Base-by-base conservation (phyloP, 345 rosid genomes). In the Rubroshorea leprosula region DNA sequence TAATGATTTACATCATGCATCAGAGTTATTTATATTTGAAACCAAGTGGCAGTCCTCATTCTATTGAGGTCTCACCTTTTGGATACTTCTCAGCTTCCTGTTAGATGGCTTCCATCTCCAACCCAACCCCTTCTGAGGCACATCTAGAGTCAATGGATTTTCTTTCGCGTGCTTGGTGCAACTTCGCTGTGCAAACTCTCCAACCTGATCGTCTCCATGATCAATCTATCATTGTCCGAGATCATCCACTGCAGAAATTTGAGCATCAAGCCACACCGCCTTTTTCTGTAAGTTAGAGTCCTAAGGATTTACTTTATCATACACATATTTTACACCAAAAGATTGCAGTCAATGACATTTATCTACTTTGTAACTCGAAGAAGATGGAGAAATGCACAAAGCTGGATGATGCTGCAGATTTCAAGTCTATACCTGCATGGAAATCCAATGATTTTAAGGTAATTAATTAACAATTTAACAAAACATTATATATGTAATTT, bases 61-160 rank as follows among this genome's bases (percentile, higher is more conserved):
- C n/a, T n/a, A n/a, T n/a, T n/a, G n/a, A n/a, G n/a, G n/a, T n/a
- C n/a, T n/a, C n/a, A n/a, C n/a, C n/a, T n/a, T n/a, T n/a, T n/a
- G n/a, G n/a, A n/a, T n/a, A n/a, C n/a, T n/a, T n/a, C n/a, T n/a
- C n/a, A n/a, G n/a, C n/a, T n/a, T n/a, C n/a, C n/a, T n/a, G n/a
- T n/a, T n/a, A n/a, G n/a, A 69, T 81, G 85, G 83, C 74, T 26
- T 19, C 71, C 47, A 61, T 44, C 38, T 64, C 66, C 54, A 77
- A 71, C 46, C 66, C 76, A 31, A 63, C 80, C 2, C 95, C 87
- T 25, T 84, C 97, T 12, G 95, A 89, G 59, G 91, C 97, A 74
- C 90, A 83, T 68, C 94, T 89, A 13, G 96, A 92, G 41, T 69
- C 91, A 11, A 77, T 92, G 95, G 98, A 89, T 67, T 89, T 89